Conservation (phyloP, 768 basidiomycete genomes). For the Cubamyces lactineus region DNA sequence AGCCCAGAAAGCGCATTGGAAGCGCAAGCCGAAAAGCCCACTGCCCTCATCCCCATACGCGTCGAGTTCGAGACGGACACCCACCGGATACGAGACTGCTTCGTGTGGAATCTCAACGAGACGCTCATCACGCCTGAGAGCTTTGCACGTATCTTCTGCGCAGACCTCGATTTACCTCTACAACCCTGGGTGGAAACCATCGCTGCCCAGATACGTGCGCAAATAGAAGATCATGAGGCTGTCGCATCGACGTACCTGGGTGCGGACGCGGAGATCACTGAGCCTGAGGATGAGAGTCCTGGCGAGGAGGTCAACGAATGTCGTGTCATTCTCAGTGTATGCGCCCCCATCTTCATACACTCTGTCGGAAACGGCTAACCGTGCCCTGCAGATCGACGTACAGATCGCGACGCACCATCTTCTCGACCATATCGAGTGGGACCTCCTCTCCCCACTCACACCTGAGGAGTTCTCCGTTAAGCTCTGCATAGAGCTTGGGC, state of each 20-base stretch:
- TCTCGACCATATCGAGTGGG: slow-evolving; percentile 97
- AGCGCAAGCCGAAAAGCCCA: slow-evolving; percentile 55
- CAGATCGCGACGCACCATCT: slow-evolving; percentile 93
- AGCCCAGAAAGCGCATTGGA: slow-evolving; percentile 71
- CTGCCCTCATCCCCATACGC: slow-evolving; percentile 83
- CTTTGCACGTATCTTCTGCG: slow-evolving; percentile 87
- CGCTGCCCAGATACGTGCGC: slow-evolving; percentile 84
- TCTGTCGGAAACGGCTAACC: neutral
- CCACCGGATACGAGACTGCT: slow-evolving; percentile 90
- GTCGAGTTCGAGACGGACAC: slow-evolving; percentile 95
- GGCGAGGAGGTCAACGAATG: slow-evolving; percentile 73
- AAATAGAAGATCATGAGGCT: slow-evolving; percentile 88
- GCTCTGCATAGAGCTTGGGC: slow-evolving; percentile 84
- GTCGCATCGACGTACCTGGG: slow-evolving; percentile 79
- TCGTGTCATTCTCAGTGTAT: slow-evolving; percentile 77
- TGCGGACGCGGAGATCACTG: slow-evolving; percentile 55
- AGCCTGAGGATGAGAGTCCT: slow-evolving; percentile 48
- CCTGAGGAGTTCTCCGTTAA: slow-evolving; percentile 82
- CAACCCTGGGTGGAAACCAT: slow-evolving; percentile 75
- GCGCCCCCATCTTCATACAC: slow-evolving; percentile 32
- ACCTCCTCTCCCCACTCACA: slow-evolving; percentile 89
- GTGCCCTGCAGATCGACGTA: slow-evolving; percentile 79
- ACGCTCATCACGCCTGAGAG: slow-evolving; percentile 79
- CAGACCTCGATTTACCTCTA: slow-evolving; percentile 79
- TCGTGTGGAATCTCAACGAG: slow-evolving; percentile 95